Conservation (phyloP, 2,329 filamentous ascomycete genomes). For the Botrytis medusae region DNA sequence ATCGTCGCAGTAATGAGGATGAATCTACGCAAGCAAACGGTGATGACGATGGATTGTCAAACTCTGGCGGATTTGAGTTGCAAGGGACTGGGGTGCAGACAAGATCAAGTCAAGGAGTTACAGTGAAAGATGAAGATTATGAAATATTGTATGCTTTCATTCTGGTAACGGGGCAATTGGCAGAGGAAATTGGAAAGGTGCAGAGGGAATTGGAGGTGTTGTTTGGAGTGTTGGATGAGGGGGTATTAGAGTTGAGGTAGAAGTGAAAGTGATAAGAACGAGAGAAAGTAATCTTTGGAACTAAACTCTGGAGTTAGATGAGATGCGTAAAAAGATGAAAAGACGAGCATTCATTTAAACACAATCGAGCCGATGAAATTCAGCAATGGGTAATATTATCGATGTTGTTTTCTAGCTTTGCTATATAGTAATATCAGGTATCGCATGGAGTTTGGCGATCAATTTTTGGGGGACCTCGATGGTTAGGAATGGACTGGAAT, state of each 20-base stretch:
- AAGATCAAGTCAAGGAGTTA: slow-evolving; percentile 24
- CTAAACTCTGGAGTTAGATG: background rate
- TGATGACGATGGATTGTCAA: slow-evolving; percentile 7
- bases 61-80: background rate
- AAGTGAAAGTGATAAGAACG: background rate
- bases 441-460: slow-evolving; percentile 1
- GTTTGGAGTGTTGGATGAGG: slow-evolving; percentile 63
- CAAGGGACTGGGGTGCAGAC: slow-evolving; percentile 8
- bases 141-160: slow-evolving; percentile 91
- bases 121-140: slow-evolving; percentile 75
- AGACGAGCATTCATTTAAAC: no score
- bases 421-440: background rate
- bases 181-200: slow-evolving; percentile 61
- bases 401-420: no score
- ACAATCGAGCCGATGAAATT: background rate
- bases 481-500: background rate
- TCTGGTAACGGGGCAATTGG: slow-evolving; percentile 65
- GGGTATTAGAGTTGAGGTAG: slow-evolving; percentile 56
- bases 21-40: slow-evolving; percentile 18
- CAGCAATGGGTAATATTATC: background rate
- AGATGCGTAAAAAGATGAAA: background rate
- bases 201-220: slow-evolving; percentile 61
- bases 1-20: slow-evolving; percentile 5
- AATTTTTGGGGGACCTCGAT: no score
- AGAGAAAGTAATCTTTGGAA: background rate